phyloP scores from a whole-genome alignment of 2,329 filamentous ascomycete genomes.

The Mycogone perniciosa region DNA sequence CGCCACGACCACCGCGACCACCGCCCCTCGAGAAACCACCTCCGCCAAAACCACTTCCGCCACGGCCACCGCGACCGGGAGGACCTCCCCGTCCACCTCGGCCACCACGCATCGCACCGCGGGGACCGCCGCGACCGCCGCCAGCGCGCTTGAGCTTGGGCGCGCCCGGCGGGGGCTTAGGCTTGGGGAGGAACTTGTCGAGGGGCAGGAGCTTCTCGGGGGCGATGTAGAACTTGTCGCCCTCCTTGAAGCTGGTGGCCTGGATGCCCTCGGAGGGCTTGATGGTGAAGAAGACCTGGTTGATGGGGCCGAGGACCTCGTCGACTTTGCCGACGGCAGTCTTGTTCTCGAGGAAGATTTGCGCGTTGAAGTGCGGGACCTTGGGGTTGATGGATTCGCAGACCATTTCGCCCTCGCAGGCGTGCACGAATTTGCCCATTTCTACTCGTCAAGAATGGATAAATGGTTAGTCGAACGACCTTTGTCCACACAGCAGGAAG shows the following conservation, averaged over 20 bases:
- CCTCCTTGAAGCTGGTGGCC: conserved; percentile 86
- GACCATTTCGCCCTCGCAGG: conserved; percentile 95
- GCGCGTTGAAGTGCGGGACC: conserved; percentile 97
- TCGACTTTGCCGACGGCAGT: conserved; percentile 93
- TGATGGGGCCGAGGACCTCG: conserved; percentile 94
- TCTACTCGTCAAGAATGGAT: conserved; percentile 38
- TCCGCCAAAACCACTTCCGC: conserved; percentile 23
- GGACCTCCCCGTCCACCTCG: conserved; percentile 31
- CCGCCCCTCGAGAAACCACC: conserved; percentile 28
- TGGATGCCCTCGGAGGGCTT: conserved; percentile 96
- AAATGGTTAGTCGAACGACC: neutral
- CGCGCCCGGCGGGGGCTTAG: conserved; percentile 66
- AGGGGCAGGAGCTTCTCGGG: conserved; percentile 90
- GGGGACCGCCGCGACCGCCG: conserved; percentile 34
- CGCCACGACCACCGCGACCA: conserved; percentile 15
- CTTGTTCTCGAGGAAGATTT: conserved; percentile 99
- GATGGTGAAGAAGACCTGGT: conserved; percentile 97
- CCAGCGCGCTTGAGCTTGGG: conserved; percentile 55
- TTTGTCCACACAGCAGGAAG: neutral
- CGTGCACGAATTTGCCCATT: conserved; percentile 91
- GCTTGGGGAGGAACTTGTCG: conserved; percentile 94
- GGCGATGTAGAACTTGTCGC: conserved; percentile 96
- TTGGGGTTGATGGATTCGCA: conserved; percentile 94
- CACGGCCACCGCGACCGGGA: conserved; percentile 35
- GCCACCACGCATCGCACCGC: conserved; percentile 30